Evolutionary conservation across 768 basidiomycete species (phyloP), one percentile per base, ranked within the genome.

Genomic region (Termitomyces sp.): DNA sequence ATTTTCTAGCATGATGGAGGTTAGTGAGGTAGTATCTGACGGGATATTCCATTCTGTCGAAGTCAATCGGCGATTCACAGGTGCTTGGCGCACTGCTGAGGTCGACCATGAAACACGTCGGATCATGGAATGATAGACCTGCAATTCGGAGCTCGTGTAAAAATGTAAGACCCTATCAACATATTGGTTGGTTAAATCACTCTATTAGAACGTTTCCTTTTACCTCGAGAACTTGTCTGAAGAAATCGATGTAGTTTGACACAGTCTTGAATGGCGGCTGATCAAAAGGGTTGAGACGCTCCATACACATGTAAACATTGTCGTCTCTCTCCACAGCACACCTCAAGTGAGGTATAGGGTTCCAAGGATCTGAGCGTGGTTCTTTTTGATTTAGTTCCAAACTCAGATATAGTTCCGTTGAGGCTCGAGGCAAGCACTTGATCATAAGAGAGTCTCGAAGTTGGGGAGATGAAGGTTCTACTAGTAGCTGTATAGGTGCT

Each of bases 361-460:
- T 84, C 82, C 82, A 83, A 0, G 82, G 82, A 63, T 84, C 82
- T 49, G 69, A 64, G 13, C 82, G 77, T 6, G 72, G 65, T 41
- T 78, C 76, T 20, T 71, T 69, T 16, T 75, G 70, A 59, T 83
- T 82, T 56, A 82, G 73, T 14, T 76, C 71, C 18, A 77, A 69
- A 12, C 80, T 66, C 12, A 83, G 61, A 28, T 71, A 61, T 7
- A 80, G 67, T 60, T 82, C 80, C 16, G 69, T 50, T 0, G 78
- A 74, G 10, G 70, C 67, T 14, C 67, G 67, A 47, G 68, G 63
- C 12, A 79, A 63, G 18, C 72, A 70, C 57, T 77, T 77, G 56
- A 80, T 74, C 75, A 79, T 79, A 51, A 80, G 65, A 2, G 70
- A 68, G 54, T 72, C 67, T 40, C 65, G 66, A 32, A 65, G 60